Evolutionary conservation across 2,329 filamentous ascomycete genomes (phyloP).

Genomic region (Arthrinium phaeospermum): DNA sequence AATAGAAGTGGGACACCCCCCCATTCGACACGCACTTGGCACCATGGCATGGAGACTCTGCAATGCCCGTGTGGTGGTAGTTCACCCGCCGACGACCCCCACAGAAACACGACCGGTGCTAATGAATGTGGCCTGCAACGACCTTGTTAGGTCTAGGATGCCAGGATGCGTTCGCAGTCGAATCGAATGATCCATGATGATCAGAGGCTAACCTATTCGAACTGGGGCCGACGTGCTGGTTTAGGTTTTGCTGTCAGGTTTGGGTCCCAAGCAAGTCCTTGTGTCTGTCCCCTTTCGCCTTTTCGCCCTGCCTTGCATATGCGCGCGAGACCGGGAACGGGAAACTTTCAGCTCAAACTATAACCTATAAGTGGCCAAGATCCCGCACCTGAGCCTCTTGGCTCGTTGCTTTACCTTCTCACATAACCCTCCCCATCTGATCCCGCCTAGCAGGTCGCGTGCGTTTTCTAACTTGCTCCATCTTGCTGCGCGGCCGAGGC

Average conservation of each 20-base stretch:
- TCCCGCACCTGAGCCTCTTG: background rate
- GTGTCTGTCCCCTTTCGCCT: no score
- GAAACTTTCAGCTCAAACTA: background rate
- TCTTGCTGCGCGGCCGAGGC: background rate
- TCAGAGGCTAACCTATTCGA: background rate
- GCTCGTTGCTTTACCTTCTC: background rate
- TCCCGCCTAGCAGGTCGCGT: conserved; percentile 1
- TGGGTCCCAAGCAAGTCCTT: background rate
- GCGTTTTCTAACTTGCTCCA: background rate
- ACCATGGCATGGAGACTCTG: background rate
- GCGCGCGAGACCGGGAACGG: background rate
- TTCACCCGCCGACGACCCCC: background rate
- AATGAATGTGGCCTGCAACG: background rate
- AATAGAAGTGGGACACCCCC: background rate
- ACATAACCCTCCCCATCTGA: background rate
- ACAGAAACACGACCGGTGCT: conserved; percentile 1
- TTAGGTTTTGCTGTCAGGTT: background rate
- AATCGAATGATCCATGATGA: background rate
- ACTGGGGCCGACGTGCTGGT: background rate
- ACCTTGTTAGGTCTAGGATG: background rate
- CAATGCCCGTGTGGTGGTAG: background rate
- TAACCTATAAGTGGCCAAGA: conserved; percentile 7
- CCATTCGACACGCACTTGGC: background rate
- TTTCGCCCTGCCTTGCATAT: background rate
- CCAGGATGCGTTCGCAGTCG: background rate